These are phyloP conservation scores for Fraxinus excelsior DNA, from an alignment of 257 asterid species.

Conservation along the genomic window DNA sequence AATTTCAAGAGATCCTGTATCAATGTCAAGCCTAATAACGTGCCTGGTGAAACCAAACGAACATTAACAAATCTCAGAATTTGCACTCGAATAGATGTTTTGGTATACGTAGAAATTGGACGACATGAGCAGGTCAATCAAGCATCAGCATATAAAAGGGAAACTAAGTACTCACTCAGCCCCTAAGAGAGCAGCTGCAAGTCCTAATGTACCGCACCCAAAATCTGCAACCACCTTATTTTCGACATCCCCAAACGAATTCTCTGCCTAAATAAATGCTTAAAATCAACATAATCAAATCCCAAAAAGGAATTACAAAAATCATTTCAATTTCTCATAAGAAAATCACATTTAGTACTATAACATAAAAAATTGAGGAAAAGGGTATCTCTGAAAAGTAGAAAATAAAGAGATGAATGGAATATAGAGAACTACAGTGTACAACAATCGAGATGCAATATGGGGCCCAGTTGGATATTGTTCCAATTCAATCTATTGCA, in stretches of 20 bases:
- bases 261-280: constrained; percentile 63
- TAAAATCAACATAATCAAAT: constrained; percentile 16
- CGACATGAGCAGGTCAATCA: neutral
- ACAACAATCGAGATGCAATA: constrained; percentile 90
- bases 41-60: constrained; percentile 47
- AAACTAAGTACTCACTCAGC: constrained; percentile 57
- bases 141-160: neutral
- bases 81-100: neutral
- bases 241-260: constrained; percentile 80
- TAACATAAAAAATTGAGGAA: neutral
- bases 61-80: constrained; percentile 7
- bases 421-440: constrained; percentile 50
- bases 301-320: neutral
- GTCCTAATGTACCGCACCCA: constrained; percentile 93
- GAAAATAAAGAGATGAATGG: neutral
- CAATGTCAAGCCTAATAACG: constrained; percentile 78
- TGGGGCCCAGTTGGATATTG: constrained; percentile 98
- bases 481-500: constrained; percentile 85
- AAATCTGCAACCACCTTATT: constrained; percentile 92
- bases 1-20: constrained; percentile 82
- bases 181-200: constrained; percentile 90
- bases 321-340: neutral
- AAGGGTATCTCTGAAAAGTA: constrained; percentile 24
- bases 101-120: neutral
- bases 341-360: constrained; percentile 9